These are phyloP conservation scores for Serendipita vermifera DNA, from an alignment of 768 basidiomycete genomes.

Conservation along the genomic window DNA sequence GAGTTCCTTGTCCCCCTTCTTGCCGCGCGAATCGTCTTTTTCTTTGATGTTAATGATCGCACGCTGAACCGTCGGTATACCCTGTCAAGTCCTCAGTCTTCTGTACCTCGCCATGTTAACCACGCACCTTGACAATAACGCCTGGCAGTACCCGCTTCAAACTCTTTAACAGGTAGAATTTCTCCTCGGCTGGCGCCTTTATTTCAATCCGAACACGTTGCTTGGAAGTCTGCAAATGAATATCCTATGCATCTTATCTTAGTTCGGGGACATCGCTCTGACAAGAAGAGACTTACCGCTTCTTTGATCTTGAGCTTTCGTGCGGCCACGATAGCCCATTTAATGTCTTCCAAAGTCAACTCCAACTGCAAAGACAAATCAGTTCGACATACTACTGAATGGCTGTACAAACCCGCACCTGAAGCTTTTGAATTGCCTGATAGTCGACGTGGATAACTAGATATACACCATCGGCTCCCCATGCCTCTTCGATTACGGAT, in stretches of 20 bases:
- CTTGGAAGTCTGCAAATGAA: constrained; percentile 61
- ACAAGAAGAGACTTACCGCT: constrained; percentile 38
- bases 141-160: constrained; percentile 72
- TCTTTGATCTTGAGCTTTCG: constrained; percentile 90
- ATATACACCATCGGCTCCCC: constrained; percentile 86
- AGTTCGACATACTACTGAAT: not conserved
- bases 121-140: constrained; percentile 75
- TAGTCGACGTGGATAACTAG: constrained; percentile 86
- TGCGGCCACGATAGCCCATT: constrained; percentile 73
- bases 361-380: too few species aligned
- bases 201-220: constrained; percentile 68
- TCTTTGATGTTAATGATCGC: constrained; percentile 96
- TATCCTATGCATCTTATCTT: constrained; percentile 36
- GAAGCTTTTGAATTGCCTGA: constrained; percentile 76
- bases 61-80: constrained; percentile 73
- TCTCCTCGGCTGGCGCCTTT: constrained; percentile 50
- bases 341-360: constrained; percentile 81
- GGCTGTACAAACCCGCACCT: constrained; percentile 34
- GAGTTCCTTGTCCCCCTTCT: constrained; percentile 80
- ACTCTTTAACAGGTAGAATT: constrained; percentile 72
- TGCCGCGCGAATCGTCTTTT: constrained; percentile 61
- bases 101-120: not conserved
- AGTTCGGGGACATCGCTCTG: not conserved
- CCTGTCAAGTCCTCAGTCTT: too few species aligned
- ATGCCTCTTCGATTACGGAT: constrained; percentile 86